Evolutionary conservation across 1,284 basidiomycete genomes (phyloP), one percentile per base, ranked within the genome.

Genomic region (Coniferiporia sulphurascens): DNA sequence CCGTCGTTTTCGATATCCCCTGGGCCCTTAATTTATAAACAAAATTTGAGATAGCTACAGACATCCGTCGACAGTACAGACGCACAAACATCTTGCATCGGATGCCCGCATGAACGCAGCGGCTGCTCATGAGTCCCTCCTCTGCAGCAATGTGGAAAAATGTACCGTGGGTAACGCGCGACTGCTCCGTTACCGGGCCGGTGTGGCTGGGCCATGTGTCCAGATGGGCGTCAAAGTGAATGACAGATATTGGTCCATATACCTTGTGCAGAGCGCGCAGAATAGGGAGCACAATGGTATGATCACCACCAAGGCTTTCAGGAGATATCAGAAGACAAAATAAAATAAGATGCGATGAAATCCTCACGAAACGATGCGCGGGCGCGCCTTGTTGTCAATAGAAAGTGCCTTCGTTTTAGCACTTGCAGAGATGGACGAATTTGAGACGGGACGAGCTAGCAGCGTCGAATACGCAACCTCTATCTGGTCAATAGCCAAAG

Each of bases 141-240:
- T 89, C 79, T 43, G 79, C 76, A 1, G 90, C 90, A 41, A 86
- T 68, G 67, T 82, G 80, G 73, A 91, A 91, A 73, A 89, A 91
- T 10, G 86, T 89, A 52, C 89, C 89, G 65, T 91, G 89, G 0
- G 83, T 90, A 50, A 89, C 74, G 50, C 78, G 81, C 41, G 85
- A 85, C 67, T 87, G 85, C 41, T 80, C 77, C 0, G 83, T 80
- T 12, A 70, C 69, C 55, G 76, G 71, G 34, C 83, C 83, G 12
- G 80, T 75, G 66, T 85, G 84, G 35, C 72, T 72, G 27, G 74
- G 66, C 87, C 89, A 86, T 7, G 84, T 84, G 64, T 86, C 82
- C 41, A 90, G 73, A 71, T 92, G 89, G 0, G 87, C 85, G 67
- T 92, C 89, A 63, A 92, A 91, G 69, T 92, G 90, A 52, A 92